Conservation (phyloP, 2,329 filamentous ascomycete species). For the Ophiosphaerella narmari region DNA sequence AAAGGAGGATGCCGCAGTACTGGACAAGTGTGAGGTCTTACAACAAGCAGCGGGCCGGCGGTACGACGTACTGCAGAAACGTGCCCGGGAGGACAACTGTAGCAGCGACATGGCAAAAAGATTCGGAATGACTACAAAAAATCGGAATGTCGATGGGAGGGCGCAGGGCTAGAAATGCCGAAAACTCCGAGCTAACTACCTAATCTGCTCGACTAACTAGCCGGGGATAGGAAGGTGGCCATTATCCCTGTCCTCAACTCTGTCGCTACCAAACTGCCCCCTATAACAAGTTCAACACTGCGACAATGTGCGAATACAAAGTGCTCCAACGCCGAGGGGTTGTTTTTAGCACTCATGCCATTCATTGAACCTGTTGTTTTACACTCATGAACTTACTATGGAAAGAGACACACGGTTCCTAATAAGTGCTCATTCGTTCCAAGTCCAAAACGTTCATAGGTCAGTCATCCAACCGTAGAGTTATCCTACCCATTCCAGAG, state of each 20-base stretch:
- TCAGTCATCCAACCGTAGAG: too few species aligned
- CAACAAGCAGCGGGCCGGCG: conserved; percentile 24
- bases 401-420: too few species aligned
- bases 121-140: not conserved
- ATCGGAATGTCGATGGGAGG: too few species aligned
- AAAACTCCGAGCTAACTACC: conserved; percentile 16
- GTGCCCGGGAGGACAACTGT: conserved; percentile 19
- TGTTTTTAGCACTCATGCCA: too few species aligned
- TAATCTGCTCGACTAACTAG: conserved; percentile 4
- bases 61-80: conserved; percentile 38
- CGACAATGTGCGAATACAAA: not conserved
- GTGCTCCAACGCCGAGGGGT: too few species aligned
- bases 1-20: conserved; percentile 12
- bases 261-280: too few species aligned
- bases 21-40: conserved; percentile 36
- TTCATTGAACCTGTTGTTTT: too few species aligned
- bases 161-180: not conserved
- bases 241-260: not conserved
- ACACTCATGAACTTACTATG: too few species aligned
- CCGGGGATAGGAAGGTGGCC: conserved; percentile 2
- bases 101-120: conserved; percentile 30
- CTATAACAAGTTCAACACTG: too few species aligned
- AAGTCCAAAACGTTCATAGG: too few species aligned
- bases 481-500: too few species aligned
- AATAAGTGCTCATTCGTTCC: too few species aligned